Base-by-base conservation (phyloP, 202 grass and related monocot species). In the Panicum hallii region DNA sequence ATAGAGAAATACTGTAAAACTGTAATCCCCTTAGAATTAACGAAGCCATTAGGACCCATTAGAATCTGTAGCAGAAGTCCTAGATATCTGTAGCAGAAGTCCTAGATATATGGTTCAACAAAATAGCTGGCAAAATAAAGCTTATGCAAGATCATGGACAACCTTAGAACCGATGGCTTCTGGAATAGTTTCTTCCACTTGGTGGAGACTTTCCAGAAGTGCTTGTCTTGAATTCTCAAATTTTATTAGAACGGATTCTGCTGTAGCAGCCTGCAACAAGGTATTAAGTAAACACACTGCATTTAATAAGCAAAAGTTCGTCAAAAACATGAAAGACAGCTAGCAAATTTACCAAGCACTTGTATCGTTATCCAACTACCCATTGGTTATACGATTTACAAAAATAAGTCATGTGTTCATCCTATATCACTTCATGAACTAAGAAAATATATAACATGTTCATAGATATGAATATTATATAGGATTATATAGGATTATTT, bases 141-240 rank as follows among this genome's bases (percentile, higher is more conserved):
- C 32, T 54, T 75, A 43, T 73, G 62, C 19, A 74, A 63, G 56
- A 82, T 44, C n/a, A 79, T 10, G 34, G 63, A 70, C 20, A 83
- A 96, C 94, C 91, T 93, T 87, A 88, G 75, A 85, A 83, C 30
- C 22, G 45, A 85, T 71, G 68, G 81, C 72, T 57, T 84, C 84
- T 4, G 91, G 82, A 71, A 91, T 66, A 64, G 88, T 88, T 78
- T 91, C 90, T 81, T 93, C 86, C 61, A 93, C 75, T 60, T 81
- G 91, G 17, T 70, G 87, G 86, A 96, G 84, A 75, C 86, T 93
- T 78, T 95, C 88, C 56, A 92, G 41, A 95, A 98, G 93, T 64
- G 69, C 78, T 48, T 63, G 80, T 90, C 86, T 98, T 84, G 86
- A 64, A 88, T 95, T 98, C 81, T 92, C 89, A 86, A 98, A 98